A percentile compares a stretch with the other conserved stretches of the same genome.
Conservation (phyloP, 352 stramenopile genomes). For the Blastocystis sp. region DNA sequence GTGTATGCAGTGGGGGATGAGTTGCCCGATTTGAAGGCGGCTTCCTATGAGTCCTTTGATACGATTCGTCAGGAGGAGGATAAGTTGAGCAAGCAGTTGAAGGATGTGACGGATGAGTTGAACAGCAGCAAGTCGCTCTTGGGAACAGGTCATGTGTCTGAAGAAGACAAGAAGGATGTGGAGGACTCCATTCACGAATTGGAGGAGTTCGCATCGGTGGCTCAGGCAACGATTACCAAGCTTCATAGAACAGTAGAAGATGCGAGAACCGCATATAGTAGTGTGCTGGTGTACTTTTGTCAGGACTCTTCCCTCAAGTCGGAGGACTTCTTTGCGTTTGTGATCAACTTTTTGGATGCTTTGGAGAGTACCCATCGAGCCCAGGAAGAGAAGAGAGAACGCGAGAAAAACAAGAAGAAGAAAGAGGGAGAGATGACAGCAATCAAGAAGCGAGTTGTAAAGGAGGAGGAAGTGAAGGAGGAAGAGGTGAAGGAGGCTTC, state of each 20-base stretch:
- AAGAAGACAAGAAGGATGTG: conserved; percentile 7
- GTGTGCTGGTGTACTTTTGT: conserved; percentile 29
- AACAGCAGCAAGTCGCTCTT: background rate
- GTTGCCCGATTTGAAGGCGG: background rate
- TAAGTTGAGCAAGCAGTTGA: conserved; percentile 12
- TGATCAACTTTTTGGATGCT: conserved; percentile 13
- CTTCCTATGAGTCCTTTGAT: conserved; percentile 17
- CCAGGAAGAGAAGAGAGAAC: conserved; percentile 4
- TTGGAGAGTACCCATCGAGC: background rate
- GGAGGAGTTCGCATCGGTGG: conserved; percentile 13
- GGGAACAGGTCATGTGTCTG: background rate
- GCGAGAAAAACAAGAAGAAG: conserved; percentile 26
- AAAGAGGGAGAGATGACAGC: conserved; percentile 1
- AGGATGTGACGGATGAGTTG: conserved; percentile 30
- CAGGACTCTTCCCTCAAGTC: conserved; percentile 10
- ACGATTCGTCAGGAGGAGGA: conserved; percentile 38
- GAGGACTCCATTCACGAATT: conserved; percentile 3
- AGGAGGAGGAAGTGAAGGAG: too few species aligned
- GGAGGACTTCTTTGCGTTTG: conserved; percentile 21
- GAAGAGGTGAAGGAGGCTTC: too few species aligned
- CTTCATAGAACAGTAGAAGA: conserved; percentile 3
- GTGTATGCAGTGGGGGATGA: conserved; percentile 12
- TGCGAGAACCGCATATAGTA: background rate
- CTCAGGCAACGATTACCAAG: background rate
- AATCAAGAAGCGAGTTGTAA: background rate